A percentile compares a stretch with the other conserved stretches of the same genome.
These are phyloP conservation scores for Alnus glutinosa DNA, from an alignment of 306 rosid species.

Conservation along the genomic window DNA sequence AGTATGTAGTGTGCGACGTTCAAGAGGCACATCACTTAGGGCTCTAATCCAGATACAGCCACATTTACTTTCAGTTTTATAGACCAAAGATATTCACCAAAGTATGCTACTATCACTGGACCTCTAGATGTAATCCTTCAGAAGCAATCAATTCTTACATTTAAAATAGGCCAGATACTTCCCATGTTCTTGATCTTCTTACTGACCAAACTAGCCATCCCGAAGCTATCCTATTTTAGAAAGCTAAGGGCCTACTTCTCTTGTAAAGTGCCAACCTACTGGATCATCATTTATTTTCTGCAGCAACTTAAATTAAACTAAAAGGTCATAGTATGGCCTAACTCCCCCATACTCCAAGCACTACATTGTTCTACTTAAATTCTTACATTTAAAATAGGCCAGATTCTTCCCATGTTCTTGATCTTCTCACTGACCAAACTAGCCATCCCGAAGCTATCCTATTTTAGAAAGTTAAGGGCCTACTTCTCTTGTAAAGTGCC, in stretches of 20 bases:
- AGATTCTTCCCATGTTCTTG: not conserved
- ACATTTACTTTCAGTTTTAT: slow-evolving; percentile 16
- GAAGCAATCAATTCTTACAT: not conserved
- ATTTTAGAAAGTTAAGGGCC: not conserved
- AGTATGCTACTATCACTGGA: slow-evolving; percentile 5
- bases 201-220: not conserved
- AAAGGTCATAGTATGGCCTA: not conserved
- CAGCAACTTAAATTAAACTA: not conserved
- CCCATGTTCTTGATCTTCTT: not conserved
- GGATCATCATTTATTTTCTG: slow-evolving; percentile 7
- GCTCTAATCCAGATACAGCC: slow-evolving; percentile 8
- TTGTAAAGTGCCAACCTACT: not conserved
- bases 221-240: not conserved
- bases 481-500: not conserved
- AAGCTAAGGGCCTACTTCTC: not conserved
- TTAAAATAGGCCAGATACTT: not conserved
- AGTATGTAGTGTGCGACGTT: not conserved
- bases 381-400: not conserved
- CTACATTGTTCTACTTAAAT: not conserved
- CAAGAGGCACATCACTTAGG: not conserved
- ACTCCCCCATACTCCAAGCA: not conserved
- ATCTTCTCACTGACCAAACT: not conserved
- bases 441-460: not conserved
- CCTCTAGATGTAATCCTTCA: slow-evolving; percentile 14
- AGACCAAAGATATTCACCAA: not conserved